Percentiles rank a stretch among this genome's conserved stretches.
phyloP scores from a whole-genome alignment of 148 eudicot genomes.

The Linanthus parryae region DNA sequence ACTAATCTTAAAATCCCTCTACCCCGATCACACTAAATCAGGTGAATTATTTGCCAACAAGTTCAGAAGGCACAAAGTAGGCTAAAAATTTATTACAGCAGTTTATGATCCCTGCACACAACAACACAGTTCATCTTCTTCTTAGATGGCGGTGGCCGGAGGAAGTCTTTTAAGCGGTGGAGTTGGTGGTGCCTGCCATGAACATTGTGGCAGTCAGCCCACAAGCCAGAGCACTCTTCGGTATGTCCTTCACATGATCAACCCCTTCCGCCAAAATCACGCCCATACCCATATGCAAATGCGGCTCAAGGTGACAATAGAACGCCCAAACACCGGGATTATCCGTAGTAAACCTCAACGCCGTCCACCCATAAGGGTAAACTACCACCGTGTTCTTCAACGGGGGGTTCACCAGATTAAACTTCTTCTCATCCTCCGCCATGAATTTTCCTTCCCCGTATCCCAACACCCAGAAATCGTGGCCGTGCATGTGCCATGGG shows the following conservation, averaged over 20 bases:
- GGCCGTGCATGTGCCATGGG: slow-evolving; percentile 94
- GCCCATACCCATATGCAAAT: slow-evolving; percentile 96
- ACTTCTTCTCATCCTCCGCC: slow-evolving; percentile 27
- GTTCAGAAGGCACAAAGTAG: too few species aligned
- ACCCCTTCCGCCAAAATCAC: slow-evolving; percentile 62
- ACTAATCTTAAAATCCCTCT: too few species aligned
- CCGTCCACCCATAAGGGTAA: slow-evolving; percentile 85
- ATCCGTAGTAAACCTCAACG: slow-evolving; percentile 68
- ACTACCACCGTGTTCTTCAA: slow-evolving; percentile 64
- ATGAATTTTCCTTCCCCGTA: slow-evolving; percentile 74
- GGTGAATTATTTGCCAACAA: too few species aligned
- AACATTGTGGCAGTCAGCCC: slow-evolving; percentile 63
- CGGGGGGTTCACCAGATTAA: slow-evolving; percentile 72
- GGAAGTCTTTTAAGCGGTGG: too few species aligned
- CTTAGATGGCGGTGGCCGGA: too few species aligned
- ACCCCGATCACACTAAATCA: too few species aligned
- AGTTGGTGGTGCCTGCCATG: too few species aligned
- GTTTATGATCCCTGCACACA: too few species aligned
- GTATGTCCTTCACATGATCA: slow-evolving; percentile 30
- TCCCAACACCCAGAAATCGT: slow-evolving; percentile 89
- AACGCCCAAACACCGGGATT: slow-evolving; percentile 95
- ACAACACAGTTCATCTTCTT: too few species aligned
- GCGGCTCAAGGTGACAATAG: slow-evolving; percentile 93
- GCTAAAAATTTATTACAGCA: too few species aligned
- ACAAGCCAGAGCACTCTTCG: slow-evolving; percentile 57